Percentiles rank a stretch among this genome's conserved stretches.
phyloP scores from a whole-genome alignment of 129 eudicot species.

The Flaveria linearis region DNA sequence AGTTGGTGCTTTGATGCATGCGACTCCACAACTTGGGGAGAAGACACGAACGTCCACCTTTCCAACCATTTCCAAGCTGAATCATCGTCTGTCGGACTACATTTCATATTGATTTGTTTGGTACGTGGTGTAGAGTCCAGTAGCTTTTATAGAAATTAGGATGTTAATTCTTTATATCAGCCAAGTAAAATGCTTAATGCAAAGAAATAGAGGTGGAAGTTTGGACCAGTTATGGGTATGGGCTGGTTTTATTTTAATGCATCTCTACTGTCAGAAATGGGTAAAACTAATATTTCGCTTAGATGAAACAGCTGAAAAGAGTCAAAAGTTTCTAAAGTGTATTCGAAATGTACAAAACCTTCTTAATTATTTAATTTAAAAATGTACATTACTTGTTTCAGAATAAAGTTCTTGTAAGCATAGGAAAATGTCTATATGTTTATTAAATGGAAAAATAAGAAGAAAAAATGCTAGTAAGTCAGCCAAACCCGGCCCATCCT shows the following conservation, averaged over 20 bases:
- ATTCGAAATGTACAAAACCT: not conserved
- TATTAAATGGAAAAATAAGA: not conserved
- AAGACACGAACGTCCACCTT: conserved; percentile 74
- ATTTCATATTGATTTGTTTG: conserved; percentile 57
- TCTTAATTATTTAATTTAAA: not conserved
- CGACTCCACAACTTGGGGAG: conserved; percentile 37
- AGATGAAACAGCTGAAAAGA: not conserved
- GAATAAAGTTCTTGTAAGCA: not conserved
- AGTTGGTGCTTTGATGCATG: conserved; percentile 25
- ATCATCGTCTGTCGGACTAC: conserved; percentile 57
- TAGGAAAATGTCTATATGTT: not conserved
- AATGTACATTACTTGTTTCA: not conserved
- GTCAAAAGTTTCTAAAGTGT: not conserved
- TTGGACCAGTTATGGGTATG: not conserved
- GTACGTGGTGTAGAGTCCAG: conserved; percentile 62
- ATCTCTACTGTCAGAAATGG: not conserved
- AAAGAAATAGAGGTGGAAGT: not conserved
- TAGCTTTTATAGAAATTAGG: conserved; percentile 42
- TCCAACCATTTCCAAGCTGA: conserved; percentile 89
- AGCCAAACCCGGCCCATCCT: not conserved
- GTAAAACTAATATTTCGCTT: not conserved
- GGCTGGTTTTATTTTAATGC: not conserved
- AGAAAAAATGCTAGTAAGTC: not conserved
- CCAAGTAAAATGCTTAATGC: not conserved
- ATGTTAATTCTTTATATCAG: not conserved